phyloP scores from a whole-genome alignment of 2,329 filamentous ascomycete species.

The Neonectria punicea region DNA sequence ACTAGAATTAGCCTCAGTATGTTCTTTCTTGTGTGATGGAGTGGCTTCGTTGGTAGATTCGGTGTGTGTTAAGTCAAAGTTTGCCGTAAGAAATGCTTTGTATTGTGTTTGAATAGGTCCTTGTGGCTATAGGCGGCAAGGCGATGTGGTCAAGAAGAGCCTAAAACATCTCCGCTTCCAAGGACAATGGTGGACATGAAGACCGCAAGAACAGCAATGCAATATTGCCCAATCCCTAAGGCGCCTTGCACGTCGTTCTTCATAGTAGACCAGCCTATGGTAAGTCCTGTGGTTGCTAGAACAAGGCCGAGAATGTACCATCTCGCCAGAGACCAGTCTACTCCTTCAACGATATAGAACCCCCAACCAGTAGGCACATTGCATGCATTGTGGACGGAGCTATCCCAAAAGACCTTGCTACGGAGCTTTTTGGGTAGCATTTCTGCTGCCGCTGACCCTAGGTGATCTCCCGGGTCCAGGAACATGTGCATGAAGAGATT shows the following conservation, averaged over 20 bases:
- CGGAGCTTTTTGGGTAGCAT: conserved; percentile 19
- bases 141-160: background rate
- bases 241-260: conserved; percentile 11
- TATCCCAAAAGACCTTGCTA: conserved; percentile 1
- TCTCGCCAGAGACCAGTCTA: background rate
- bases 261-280: conserved; percentile 5
- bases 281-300: background rate
- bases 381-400: background rate
- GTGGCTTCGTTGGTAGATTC: too few species aligned
- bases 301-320: background rate
- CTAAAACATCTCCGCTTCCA: background rate
- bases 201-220: background rate
- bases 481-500: conserved; percentile 17
- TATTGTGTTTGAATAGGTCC: too few species aligned
- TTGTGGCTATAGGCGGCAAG: too few species aligned
- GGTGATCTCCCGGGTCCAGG: conserved; percentile 6
- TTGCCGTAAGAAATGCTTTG: too few species aligned
- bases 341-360: conserved; percentile 14
- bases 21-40: too few species aligned
- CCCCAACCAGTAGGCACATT: conserved; percentile 13
- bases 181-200: background rate
- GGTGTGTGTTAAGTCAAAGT: too few species aligned
- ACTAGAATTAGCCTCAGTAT: too few species aligned
- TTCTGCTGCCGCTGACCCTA: background rate
- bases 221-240: conserved; percentile 5